Percentiles rank a stretch among this genome's conserved stretches.
Conservation (phyloP, 768 basidiomycete genomes). For the Sarcomyxa edulis region DNA sequence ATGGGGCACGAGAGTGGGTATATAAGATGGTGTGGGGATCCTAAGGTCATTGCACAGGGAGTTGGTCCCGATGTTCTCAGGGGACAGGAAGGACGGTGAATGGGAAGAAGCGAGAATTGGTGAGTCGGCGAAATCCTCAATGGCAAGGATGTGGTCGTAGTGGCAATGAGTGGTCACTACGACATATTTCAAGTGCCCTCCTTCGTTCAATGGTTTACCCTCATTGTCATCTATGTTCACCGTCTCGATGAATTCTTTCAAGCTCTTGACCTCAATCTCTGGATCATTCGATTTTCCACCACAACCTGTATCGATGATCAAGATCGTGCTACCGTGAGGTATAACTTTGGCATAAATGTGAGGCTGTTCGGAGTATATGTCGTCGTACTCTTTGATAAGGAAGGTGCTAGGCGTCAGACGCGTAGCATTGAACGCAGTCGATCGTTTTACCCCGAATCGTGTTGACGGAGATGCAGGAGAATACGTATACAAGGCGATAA, state of each 20-base stretch:
- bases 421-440: constrained; percentile 22
- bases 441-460: no score
- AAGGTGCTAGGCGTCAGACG: constrained; percentile 25
- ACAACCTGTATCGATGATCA: constrained; percentile 53
- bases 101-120: constrained; percentile 44
- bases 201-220: constrained; percentile 37
- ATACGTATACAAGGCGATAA: no score
- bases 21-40: constrained; percentile 39
- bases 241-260: constrained; percentile 47
- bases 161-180: constrained; percentile 51
- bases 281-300: constrained; percentile 40
- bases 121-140: constrained; percentile 24
- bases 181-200: constrained; percentile 35
- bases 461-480: no score
- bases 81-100: constrained; percentile 37
- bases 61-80: constrained; percentile 29
- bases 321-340: constrained; percentile 30
- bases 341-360: constrained; percentile 49
- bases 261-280: constrained; percentile 31
- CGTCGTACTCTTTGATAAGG: constrained; percentile 46
- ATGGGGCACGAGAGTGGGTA: constrained; percentile 40
- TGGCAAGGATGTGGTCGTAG: constrained; percentile 47
- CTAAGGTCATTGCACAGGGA: constrained; percentile 39
- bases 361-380: constrained; percentile 46
- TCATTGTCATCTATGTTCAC: constrained; percentile 36